Conservation (phyloP, 2,329 filamentous ascomycete species). For the Hypoxylon sp. region DNA sequence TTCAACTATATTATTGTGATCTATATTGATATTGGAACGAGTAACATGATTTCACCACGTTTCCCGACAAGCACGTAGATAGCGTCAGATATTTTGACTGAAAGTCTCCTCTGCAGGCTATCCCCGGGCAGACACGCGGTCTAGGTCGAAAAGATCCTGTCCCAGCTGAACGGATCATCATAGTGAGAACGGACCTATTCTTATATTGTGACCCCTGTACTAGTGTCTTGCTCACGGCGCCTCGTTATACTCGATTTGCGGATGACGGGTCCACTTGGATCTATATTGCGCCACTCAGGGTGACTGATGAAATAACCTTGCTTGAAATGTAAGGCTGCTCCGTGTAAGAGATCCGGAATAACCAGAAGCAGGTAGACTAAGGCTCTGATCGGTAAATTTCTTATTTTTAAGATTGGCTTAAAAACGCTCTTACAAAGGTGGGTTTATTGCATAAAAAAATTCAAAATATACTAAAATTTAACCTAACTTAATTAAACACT, state of each 20-base stretch:
- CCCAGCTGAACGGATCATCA: background rate
- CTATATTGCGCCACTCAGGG: background rate
- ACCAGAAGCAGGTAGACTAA: background rate
- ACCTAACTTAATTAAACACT: too few species aligned
- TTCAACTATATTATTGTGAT: background rate
- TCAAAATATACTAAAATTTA: too few species aligned
- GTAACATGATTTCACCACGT: background rate
- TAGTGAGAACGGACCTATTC: background rate
- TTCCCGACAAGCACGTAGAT: constrained; percentile 1
- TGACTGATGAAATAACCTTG: background rate
- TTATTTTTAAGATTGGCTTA: too few species aligned
- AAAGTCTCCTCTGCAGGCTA: background rate
- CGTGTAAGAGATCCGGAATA: background rate
- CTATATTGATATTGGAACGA: background rate
- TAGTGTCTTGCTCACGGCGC: background rate
- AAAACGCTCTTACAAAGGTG: too few species aligned
- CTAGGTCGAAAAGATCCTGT: background rate
- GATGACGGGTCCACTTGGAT: background rate
- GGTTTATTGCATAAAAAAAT: too few species aligned
- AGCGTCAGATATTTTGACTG: constrained; percentile 2
- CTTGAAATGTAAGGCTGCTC: background rate
- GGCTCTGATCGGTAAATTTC: too few species aligned
- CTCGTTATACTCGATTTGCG: background rate
- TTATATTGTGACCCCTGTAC: background rate
- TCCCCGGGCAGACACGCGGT: background rate